Evolutionary conservation across 2,329 filamentous ascomycete genomes (phyloP).

Genomic region (Aureobasidium sp.): DNA sequence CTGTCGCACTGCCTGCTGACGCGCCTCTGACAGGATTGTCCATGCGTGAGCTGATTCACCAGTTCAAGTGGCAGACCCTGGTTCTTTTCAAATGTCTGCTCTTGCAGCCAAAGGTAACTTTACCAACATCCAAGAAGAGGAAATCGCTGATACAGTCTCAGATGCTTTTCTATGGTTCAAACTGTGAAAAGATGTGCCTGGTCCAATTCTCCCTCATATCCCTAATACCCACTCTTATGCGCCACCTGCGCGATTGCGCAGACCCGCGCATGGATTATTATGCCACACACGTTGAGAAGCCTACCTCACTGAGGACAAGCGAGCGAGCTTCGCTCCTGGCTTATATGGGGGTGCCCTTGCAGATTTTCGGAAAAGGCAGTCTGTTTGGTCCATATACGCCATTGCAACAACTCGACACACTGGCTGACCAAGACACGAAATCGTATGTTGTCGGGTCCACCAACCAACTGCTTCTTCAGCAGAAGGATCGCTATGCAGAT

Average conservation of each 20-base stretch:
- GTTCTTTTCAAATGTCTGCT: constrained; percentile 90
- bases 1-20: not conserved
- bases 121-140: not conserved
- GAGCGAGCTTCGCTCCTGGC: constrained; percentile 82
- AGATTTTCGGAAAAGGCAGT: constrained; percentile 93
- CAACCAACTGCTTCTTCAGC: constrained; percentile 86
- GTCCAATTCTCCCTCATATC: constrained; percentile 96
- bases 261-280: constrained; percentile 87
- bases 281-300: constrained; percentile 64
- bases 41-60: constrained; percentile 81
- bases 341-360: constrained; percentile 91
- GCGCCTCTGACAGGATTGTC: constrained; percentile 49
- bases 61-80: constrained; percentile 91
- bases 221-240: constrained; percentile 84
- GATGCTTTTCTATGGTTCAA: constrained; percentile 99
- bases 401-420: constrained; percentile 85
- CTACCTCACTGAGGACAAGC: constrained; percentile 82
- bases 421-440: constrained; percentile 90
- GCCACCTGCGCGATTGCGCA: constrained; percentile 88
- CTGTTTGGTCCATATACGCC: constrained; percentile 96
- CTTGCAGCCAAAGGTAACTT: constrained; percentile 78
- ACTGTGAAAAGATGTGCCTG: constrained; percentile 93
- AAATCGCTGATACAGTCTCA: constrained; percentile 31
- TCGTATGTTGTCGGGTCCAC: constrained; percentile 97
- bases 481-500: constrained; percentile 92